Evolutionary conservation across 2,329 filamentous ascomycete genomes (phyloP).

Genomic region (Chaetomium olivaceum): DNA sequence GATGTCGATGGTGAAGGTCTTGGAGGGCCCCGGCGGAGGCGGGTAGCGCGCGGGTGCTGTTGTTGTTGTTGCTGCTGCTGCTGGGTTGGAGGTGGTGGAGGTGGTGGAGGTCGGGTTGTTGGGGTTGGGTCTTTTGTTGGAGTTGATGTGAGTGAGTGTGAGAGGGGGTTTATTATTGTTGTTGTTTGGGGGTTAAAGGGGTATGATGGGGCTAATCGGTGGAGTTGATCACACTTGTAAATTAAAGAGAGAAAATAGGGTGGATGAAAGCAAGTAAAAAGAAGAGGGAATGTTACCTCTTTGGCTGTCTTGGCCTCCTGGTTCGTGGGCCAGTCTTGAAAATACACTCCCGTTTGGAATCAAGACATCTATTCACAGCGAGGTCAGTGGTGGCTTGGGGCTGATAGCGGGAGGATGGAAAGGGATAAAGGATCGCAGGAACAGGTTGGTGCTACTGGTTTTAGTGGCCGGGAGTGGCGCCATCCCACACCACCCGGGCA

Average conservation of each 20-base stretch:
- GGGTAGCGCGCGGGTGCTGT: constrained; percentile 15
- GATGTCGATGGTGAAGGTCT: constrained; percentile 57
- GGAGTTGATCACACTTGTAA: not conserved
- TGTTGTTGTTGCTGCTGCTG: no score
- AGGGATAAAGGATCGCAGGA: not conserved
- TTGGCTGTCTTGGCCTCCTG: constrained; percentile 48
- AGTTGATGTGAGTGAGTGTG: not conserved
- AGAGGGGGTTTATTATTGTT: constrained; percentile 16
- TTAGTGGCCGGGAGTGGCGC: not conserved
- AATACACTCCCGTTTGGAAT: constrained; percentile 55
- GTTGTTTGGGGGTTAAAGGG: constrained; percentile 23
- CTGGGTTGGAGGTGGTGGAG: not conserved
- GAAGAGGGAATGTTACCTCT: constrained; percentile 41
- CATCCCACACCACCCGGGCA: not conserved
- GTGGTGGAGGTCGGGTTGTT: constrained; percentile 12
- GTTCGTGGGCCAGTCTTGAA: constrained; percentile 53
- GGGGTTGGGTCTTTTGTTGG: not conserved
- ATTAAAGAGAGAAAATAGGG: no score
- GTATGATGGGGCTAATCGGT: not conserved
- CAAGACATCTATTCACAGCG: constrained; percentile 46
- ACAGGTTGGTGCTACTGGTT: not conserved
- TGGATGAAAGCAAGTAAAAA: not conserved
- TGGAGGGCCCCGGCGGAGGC: constrained; percentile 45
- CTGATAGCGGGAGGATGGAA: not conserved
- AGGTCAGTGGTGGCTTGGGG: not conserved